Evolutionary conservation across 352 stramenopile species (phyloP).

Genomic region (Phytophthora rubi): DNA sequence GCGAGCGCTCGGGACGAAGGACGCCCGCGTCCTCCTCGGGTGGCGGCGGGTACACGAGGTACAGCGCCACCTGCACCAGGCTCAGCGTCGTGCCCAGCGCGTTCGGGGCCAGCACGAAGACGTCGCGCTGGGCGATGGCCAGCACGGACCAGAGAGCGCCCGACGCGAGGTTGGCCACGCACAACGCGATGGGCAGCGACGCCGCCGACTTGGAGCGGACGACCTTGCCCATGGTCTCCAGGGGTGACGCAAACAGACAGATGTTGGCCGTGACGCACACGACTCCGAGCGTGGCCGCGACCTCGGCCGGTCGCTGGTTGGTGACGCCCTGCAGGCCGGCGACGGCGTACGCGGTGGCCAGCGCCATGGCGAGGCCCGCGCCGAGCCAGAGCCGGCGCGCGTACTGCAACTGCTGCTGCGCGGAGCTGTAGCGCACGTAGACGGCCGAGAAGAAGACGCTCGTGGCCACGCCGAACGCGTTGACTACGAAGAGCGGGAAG

Average conservation of each 20-base stretch:
- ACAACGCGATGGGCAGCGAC: slow-evolving; percentile 41
- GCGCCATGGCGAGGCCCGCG: slow-evolving; percentile 12
- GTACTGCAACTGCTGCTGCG: slow-evolving; percentile 3
- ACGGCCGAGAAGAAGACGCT: slow-evolving; percentile 39
- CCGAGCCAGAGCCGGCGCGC: slow-evolving; percentile 23
- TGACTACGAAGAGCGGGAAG: slow-evolving; percentile 44
- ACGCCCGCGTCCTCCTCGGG: slow-evolving; percentile 2
- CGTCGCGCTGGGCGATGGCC: slow-evolving; percentile 29
- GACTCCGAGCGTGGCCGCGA: slow-evolving; percentile 29
- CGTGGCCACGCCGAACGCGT: slow-evolving; percentile 33
- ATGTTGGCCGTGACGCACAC: slow-evolving; percentile 36
- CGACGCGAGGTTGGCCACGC: slow-evolving; percentile 29
- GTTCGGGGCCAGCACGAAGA: slow-evolving; percentile 43
- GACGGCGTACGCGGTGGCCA: slow-evolving; percentile 28
- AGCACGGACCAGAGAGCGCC: slow-evolving; percentile 31
- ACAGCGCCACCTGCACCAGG: slow-evolving; percentile 40
- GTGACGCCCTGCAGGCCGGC: slow-evolving; percentile 28
- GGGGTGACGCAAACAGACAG: slow-evolving; percentile 34
- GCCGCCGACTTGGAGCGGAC: slow-evolving; percentile 35
- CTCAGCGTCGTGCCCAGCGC: slow-evolving; percentile 35
- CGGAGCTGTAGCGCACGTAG: slow-evolving; percentile 36
- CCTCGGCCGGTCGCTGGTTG: slow-evolving; percentile 19
- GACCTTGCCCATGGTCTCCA: slow-evolving; percentile 38
- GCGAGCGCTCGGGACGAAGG: slow-evolving; percentile 4
- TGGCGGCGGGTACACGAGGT: slow-evolving; percentile 38